Evolutionary conservation across 164 flowering plant genomes (phyloP).

Genomic region (Tinospora cordifolia): DNA sequence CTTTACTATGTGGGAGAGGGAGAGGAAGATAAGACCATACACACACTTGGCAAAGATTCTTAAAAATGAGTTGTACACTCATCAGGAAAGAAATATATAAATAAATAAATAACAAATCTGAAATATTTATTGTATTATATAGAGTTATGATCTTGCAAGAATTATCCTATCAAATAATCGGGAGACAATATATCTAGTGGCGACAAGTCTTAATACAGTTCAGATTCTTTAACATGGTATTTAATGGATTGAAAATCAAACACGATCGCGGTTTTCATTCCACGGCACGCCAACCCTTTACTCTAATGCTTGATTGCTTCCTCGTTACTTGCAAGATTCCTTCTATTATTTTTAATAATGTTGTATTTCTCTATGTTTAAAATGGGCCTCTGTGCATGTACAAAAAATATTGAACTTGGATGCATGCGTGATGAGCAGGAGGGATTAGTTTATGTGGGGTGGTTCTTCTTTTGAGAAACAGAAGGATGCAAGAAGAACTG

Average conservation of each 20-base stretch:
- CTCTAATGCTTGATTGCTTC: not conserved
- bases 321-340: conserved; percentile 26
- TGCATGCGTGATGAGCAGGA: conserved; percentile 16
- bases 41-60: conserved; percentile 1
- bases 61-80: not conserved
- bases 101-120: not conserved
- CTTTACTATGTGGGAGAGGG: not conserved
- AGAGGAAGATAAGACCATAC: not conserved
- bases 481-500: not conserved
- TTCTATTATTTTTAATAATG: not conserved
- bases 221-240: not conserved
- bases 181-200: not conserved
- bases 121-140: not conserved
- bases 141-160: not conserved
- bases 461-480: conserved; percentile 13
- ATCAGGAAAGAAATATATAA: not conserved
- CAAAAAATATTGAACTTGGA: not conserved
- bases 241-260: not conserved
- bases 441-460: conserved; percentile 3
- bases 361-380: not conserved
- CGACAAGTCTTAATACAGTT: not conserved
- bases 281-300: not conserved
- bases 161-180: not conserved
- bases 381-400: not conserved
- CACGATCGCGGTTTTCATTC: conserved; percentile 2